These are phyloP conservation scores for Candida sphagnicola DNA, from an alignment of 805 yeast genomes.

Conservation along the genomic window DNA sequence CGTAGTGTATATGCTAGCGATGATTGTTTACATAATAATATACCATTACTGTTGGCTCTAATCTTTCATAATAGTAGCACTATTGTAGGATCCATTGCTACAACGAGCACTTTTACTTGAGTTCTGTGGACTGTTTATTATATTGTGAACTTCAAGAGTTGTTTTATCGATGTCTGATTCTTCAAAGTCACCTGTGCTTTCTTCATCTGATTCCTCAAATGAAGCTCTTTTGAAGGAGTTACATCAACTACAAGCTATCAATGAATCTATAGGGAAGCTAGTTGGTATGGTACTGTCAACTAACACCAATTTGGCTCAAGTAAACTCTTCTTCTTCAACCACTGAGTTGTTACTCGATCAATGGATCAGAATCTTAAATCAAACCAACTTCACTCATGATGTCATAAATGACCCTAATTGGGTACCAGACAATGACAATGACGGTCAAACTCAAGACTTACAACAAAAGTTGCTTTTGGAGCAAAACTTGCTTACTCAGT, in stretches of 20 bases:
- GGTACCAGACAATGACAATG: slow-evolving; percentile 20
- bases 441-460: slow-evolving; percentile 14
- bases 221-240: slow-evolving; percentile 27
- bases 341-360: slow-evolving; percentile 50
- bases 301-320: slow-evolving; percentile 23
- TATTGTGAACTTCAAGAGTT: too few species aligned
- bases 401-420: slow-evolving; percentile 42
- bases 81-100: too few species aligned
- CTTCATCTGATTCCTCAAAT: slow-evolving; percentile 1
- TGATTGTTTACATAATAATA: too few species aligned
- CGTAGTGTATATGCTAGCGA: too few species aligned
- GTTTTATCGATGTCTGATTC: neutral
- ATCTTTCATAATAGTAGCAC: too few species aligned
- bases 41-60: too few species aligned
- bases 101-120: too few species aligned
- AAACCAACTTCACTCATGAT: slow-evolving; percentile 51
- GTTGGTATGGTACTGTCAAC: slow-evolving; percentile 25
- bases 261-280: slow-evolving; percentile 26
- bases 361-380: slow-evolving; percentile 61
- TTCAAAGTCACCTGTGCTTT: neutral
- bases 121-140: too few species aligned
- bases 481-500: slow-evolving; percentile 19
- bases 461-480: slow-evolving; percentile 17
- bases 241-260: slow-evolving; percentile 27
- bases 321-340: slow-evolving; percentile 41